Base-by-base conservation (phyloP, 2,329 filamentous ascomycete species). In the Paecilomyces fulvus region DNA sequence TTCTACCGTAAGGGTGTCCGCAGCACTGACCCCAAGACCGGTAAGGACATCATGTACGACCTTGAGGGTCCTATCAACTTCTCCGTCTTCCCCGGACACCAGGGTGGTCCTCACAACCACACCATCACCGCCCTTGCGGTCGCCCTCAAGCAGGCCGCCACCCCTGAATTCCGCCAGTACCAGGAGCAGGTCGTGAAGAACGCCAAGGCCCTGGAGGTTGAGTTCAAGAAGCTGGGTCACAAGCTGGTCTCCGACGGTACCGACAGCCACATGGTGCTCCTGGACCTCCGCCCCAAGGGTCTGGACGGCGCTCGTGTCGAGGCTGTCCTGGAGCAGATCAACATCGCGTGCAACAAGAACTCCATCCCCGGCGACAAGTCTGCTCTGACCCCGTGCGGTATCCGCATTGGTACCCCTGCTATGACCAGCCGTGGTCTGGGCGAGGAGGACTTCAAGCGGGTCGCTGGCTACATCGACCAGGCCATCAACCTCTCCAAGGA, bases 321-420 rank as follows among this genome's bases (percentile, higher is more conserved):
- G 83, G 87, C 90, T 60, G 88, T 99, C 58, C 87, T 99, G 20
- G 94, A 99, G 81, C 89, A 95, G 75, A 94, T 96, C 78, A 95
- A 96, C 82, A 95, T 99, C 75, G 92, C 94, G 60, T 95, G 91
- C 84, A 99, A 99, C 86, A 99, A 99, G 86, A 99, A 99, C 85
- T 88, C 90, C 59, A 94, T 96, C 58, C 94, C 94, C 46, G 94
- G 94, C 61, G 94, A 99, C 83, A 96, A 95, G 83, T 95, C 90
- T 58, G 94, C 94, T 52, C 84, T 99, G 64, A 96, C 90, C 62
- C 94, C 94, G 55, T 90, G 87, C 70, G 94, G 94, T 80, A 87
- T 99, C 75, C 90, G 94, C 66, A 95, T 99, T 68, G 94, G 94
- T 70, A 94, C 92, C 50, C 94, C 94, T 51, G 94, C 94, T 74